A percentile compares a stretch with the other conserved stretches of the same genome.
These are phyloP conservation scores for Ulmus americana DNA, from an alignment of 331 rosid genomes.

Conservation along the genomic window DNA sequence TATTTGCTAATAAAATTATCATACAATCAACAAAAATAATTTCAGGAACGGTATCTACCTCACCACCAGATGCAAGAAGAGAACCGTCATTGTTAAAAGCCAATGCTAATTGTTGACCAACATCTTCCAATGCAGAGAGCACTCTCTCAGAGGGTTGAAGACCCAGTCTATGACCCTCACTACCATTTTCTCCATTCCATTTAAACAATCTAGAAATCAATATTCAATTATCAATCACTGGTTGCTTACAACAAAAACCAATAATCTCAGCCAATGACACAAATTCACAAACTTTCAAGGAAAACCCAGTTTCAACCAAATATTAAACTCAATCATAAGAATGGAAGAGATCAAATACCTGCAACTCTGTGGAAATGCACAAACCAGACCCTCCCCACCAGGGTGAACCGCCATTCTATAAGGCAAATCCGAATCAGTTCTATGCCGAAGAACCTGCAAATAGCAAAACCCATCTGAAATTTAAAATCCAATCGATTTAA, in stretches of 20 bases:
- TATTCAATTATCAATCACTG: slow-evolving; percentile 4
- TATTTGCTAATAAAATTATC: not conserved
- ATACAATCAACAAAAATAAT: slow-evolving; percentile 6
- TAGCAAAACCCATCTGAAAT: slow-evolving; percentile 7
- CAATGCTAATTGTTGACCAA: slow-evolving; percentile 75
- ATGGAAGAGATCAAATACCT: slow-evolving; percentile 35
- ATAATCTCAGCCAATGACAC: not conserved
- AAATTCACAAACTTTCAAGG: not conserved
- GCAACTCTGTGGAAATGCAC: slow-evolving; percentile 69
- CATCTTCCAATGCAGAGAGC: slow-evolving; percentile 50
- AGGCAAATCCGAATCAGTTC: slow-evolving; percentile 63
- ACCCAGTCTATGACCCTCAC: slow-evolving; percentile 37
- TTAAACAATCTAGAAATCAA: slow-evolving; percentile 57
- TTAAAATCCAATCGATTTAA: not conserved
- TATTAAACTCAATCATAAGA: not conserved
- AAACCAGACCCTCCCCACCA: slow-evolving; percentile 63
- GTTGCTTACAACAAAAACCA: not conserved
- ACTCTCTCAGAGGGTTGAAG: slow-evolving; percentile 44
- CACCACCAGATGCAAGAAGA: slow-evolving; percentile 74
- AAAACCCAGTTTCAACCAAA: not conserved
- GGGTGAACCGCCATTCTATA: slow-evolving; percentile 84
- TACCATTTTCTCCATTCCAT: slow-evolving; percentile 37
- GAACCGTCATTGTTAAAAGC: slow-evolving; percentile 67
- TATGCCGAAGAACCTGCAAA: slow-evolving; percentile 57
- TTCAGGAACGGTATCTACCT: slow-evolving; percentile 44